Evolutionary conservation across 805 yeast genomes (phyloP), one percentile per base, ranked within the genome.

Genomic region (Myxozyma lipomycoides): DNA sequence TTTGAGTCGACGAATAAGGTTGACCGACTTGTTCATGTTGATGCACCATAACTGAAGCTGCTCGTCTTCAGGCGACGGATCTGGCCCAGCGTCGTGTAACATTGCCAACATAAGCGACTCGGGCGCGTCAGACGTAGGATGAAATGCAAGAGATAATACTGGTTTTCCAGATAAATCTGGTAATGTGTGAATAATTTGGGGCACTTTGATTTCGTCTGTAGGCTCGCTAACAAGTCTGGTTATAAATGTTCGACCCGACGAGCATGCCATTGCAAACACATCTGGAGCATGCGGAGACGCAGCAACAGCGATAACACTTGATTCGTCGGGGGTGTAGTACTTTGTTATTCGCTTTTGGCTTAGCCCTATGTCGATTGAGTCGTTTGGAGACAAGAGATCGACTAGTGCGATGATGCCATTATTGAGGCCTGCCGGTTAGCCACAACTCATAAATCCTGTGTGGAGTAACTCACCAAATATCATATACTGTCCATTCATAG

Each of bases 41-140:
- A 55, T 35, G 21, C 59, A 55, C 59, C 59, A 55, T 17, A 50
- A 43, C 38, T 55, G 59, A 15, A 55, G 25, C 34, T 48, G 59
- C 19, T 19, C 37, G 28, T 10, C 19, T 19, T 17, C 44, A 4
- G 9, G 17, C n/a, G 21, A 3, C n/a, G 15, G 17, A 10, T 39
- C 43, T 10, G 30, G 7, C 17, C 24, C 19, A 4, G 32, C 19
- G 24, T 15, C 12, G 24, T 37, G 34, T 12, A 7, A 6, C 42
- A 30, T 21, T 6, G 58, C 55, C n/a, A 53, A 52, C 58, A 53
- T 53, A 7, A 53, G 46, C 4, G 55, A 19, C 10, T 41, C 51
- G 5, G 56, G 53, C 15, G 47, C 53, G 23, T 30, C 30, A 2
- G 59, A 55, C 4, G 59, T 55, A 2, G 59, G 59, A 35, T 55